Evolutionary conservation across 768 basidiomycete genomes (phyloP), one percentile per base, ranked within the genome.

Genomic region (Lentinula aciculospora): DNA sequence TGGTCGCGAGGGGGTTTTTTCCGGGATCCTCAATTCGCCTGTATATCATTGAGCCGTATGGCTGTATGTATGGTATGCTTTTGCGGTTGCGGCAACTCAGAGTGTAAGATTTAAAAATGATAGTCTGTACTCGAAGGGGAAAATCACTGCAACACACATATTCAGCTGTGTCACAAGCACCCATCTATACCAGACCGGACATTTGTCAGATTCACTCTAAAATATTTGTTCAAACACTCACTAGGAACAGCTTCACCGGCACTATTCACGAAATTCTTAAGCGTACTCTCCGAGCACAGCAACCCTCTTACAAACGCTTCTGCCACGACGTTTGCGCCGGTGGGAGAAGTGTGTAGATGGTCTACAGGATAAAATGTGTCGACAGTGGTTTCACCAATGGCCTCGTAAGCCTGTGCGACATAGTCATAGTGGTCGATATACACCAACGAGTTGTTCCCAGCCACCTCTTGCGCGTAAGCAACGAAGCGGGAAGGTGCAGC

Each of bases 351-450:
- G 60, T 81, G 79, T 3, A 75, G 77, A 58, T 79, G 76, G 51
- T 81, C 79, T 45, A 72, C 64, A 4, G 78, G 79, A 59, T 71
- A 81, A 58, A 65, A 81, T 0, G 74, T 67, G 19, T 68, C 68
- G 5, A 72, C 47, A 3, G 72, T 62, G 1, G 54, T 66, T 60
- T 75, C 63, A 3, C 80, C 78, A 7, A 77, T 65, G 31, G 66
- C 63, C 34, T 76, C 62, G 62, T 74, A 79, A 17, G 72, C 71
- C 44, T 77, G 71, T 2, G 76, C 75, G 12, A 76, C 58, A 17
- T 79, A 78, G 36, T 64, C 70, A 56, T 72, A 79, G 63, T 81
- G 80, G 64, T 80, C 72, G 37, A 80, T 66, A 62, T 79, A 81
- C 0, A 70, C 65, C 13, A 71, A 73, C 7, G 67, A 62, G 8